These are phyloP conservation scores for Scalesia atractyloides DNA, from an alignment of 129 eudicot genomes.

Conservation along the genomic window DNA sequence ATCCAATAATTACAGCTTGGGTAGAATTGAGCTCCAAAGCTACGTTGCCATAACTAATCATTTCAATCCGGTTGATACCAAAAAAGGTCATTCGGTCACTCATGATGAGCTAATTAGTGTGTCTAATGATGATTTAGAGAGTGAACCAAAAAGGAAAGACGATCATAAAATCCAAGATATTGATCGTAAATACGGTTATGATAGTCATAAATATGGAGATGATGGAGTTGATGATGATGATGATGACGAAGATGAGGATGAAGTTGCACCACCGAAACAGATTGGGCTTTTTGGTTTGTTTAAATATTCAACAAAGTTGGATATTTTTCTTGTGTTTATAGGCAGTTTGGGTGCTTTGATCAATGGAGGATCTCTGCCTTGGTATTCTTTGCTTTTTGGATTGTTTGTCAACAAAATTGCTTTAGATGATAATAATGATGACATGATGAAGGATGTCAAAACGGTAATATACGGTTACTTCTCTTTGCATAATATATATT, in stretches of 20 bases:
- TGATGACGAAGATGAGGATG: conserved; percentile 48
- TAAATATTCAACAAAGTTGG: conserved; percentile 63
- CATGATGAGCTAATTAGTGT: conserved; percentile 24
- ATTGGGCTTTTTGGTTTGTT: conserved; percentile 61
- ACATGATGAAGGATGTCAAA: conserved; percentile 66
- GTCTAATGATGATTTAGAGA: conserved; percentile 35
- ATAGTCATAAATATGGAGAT: conserved; percentile 35
- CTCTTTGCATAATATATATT: background rate
- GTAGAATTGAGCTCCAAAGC: conserved; percentile 74
- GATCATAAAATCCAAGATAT: conserved; percentile 11
- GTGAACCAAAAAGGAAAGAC: conserved; percentile 23
- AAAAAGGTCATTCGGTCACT: conserved; percentile 14
- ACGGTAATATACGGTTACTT: conserved; percentile 32
- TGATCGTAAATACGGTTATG: conserved; percentile 4
- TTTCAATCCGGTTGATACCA: conserved; percentile 18
- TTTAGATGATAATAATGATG: conserved; percentile 38
- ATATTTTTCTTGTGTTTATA: conserved; percentile 50
- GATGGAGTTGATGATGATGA: conserved; percentile 37
- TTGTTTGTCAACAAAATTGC: conserved; percentile 75
- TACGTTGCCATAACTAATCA: conserved; percentile 43
- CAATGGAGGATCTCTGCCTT: conserved; percentile 86
- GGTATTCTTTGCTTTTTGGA: conserved; percentile 79
- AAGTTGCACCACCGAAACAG: conserved; percentile 39
- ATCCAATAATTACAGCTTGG: conserved; percentile 28
- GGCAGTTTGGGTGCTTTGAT: conserved; percentile 78